Evolutionary conservation across 768 basidiomycete species (phyloP), one percentile per base, ranked within the genome.

Genomic region (Boletus tylopilopsis): DNA sequence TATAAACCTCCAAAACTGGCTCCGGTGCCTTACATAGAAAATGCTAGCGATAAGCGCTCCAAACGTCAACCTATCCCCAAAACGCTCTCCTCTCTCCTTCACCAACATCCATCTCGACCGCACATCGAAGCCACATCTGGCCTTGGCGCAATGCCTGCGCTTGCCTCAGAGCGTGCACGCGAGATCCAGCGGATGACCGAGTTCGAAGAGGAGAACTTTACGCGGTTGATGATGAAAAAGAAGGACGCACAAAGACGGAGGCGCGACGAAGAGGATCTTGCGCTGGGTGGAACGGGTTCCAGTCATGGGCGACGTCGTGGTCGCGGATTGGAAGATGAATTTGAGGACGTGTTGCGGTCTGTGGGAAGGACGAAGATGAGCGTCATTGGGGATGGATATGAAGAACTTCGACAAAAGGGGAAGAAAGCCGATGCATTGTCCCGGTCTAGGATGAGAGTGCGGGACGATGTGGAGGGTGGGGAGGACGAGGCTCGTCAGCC

Each of bases 191-290:
- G 82, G 6, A 80, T 96, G 69, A 82, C 80, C 43, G 85, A 91
- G 53, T 98, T 90, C 66, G 95, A 98, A 71, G 93, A 95, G 65
- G 91, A 91, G 39, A 94, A 95, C 68, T 91, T 97, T 71, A 90
- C 88, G 32, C 84, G 95, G 38, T 61, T 97, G 45, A 76, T 94
- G 51, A 85, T 94, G 81, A 89, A 85, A 64, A 97, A 97, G 76
- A 84, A 82, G 61, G 93, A 95, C 38, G 77, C 80, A 15, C 80
- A 76, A 57, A 74, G 84, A 38, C 77, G 94, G 18, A 70, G 66
- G 45, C 76, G 80, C 51, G 94, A 97, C 61, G 95, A 97, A 67
- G 90, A 80, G 54, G 88, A 91, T 55, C 70, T 97, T 53, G 91
- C 91, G 16, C 72, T 97, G 12, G 95, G 95, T 45, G 89, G 87